These are phyloP conservation scores for Cutaneotrichosporon dermatis DNA, from an alignment of 1,284 basidiomycete species.

Conservation along the genomic window DNA sequence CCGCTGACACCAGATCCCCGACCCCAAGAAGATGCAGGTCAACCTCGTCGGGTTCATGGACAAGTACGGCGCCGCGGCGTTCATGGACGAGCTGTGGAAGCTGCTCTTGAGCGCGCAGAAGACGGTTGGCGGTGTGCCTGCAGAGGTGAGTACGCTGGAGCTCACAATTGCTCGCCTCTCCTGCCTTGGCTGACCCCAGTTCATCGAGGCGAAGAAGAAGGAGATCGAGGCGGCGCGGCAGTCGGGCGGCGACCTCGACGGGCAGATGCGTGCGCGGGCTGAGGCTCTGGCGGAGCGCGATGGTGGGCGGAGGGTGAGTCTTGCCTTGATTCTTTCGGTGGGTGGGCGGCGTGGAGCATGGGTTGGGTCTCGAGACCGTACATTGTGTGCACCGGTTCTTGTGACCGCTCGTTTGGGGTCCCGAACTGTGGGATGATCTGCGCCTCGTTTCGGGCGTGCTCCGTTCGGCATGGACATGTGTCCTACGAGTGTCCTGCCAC, in stretches of 20 bases:
- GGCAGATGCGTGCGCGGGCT: slow-evolving; percentile 17
- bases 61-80: slow-evolving; percentile 61
- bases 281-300: slow-evolving; percentile 8
- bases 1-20: slow-evolving; percentile 61
- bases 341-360: too few relatives aligned
- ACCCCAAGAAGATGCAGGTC: slow-evolving; percentile 93
- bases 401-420: too few relatives aligned
- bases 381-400: too few relatives aligned
- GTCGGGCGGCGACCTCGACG: slow-evolving; percentile 9
- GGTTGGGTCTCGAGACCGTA: too few relatives aligned
- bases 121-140: slow-evolving; percentile 82
- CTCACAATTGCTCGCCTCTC: not conserved
- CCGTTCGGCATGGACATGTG: too few relatives aligned
- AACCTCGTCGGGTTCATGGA: slow-evolving; percentile 84
- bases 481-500: too few relatives aligned
- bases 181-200: slow-evolving; percentile 40
- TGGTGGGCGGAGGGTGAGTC: slow-evolving; percentile 6
- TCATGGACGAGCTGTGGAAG: slow-evolving; percentile 86
- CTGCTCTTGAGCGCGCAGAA: slow-evolving; percentile 84
- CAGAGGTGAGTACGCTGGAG: slow-evolving; percentile 49
- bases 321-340: too few relatives aligned
- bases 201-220: slow-evolving; percentile 92
- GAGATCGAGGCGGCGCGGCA: slow-evolving; percentile 71
- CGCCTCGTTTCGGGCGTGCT: too few relatives aligned
- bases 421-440: too few relatives aligned